These are phyloP conservation scores for Globisporangium orthogonon DNA, from an alignment of 352 stramenopile genomes.

Conservation along the genomic window DNA sequence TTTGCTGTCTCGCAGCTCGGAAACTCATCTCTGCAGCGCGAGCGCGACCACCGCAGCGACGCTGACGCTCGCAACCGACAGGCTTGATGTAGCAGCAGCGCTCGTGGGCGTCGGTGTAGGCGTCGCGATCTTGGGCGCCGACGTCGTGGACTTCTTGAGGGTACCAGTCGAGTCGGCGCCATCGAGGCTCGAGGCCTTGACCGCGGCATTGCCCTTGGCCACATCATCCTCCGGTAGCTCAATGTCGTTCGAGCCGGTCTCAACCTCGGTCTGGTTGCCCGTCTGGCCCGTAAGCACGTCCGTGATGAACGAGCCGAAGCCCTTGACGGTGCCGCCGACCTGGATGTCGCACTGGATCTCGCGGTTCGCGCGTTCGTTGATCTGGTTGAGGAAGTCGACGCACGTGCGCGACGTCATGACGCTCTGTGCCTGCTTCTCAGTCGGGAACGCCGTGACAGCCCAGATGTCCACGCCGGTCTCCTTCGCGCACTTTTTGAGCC, in stretches of 20 bases:
- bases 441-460: conserved; percentile 28
- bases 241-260: conserved; percentile 14
- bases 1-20: neutral
- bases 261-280: conserved; percentile 45
- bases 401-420: conserved; percentile 44
- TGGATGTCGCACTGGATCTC: conserved; percentile 42
- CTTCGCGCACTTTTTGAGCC: conserved; percentile 25
- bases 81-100: neutral
- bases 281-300: conserved; percentile 49
- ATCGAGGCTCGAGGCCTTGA: conserved; percentile 7
- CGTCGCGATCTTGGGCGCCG: conserved; percentile 2
- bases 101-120: conserved; percentile 7
- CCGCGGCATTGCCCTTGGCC: conserved; percentile 1
- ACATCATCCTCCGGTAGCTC: conserved; percentile 2
- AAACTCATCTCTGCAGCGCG: conserved; percentile 10
- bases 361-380: conserved; percentile 51
- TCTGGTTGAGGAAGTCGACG: conserved; percentile 65
- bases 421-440: conserved; percentile 29
- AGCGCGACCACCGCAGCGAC: conserved; percentile 2
- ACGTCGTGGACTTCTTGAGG: conserved; percentile 4
- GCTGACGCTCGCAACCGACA: conserved; percentile 3
- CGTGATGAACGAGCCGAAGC: conserved; percentile 34
- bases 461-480: conserved; percentile 52
- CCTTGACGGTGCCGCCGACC: conserved; percentile 29
- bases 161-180: neutral